Conservation (phyloP, 2,329 filamentous ascomycete genomes). For the Aureobasidium musti region DNA sequence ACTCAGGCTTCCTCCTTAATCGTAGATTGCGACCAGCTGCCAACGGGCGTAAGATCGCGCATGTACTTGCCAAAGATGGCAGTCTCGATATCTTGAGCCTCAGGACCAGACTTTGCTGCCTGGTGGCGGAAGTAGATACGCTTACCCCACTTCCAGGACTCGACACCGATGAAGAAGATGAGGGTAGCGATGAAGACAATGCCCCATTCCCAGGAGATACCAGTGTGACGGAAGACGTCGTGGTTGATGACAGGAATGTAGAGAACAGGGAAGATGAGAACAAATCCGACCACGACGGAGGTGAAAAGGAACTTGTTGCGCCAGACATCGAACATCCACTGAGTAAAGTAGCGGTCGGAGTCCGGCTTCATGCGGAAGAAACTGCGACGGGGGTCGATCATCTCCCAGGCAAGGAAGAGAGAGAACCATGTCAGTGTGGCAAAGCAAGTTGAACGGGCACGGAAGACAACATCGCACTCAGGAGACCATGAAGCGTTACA, state of each 20-base stretch:
- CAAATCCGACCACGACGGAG: slow-evolving; percentile 48
- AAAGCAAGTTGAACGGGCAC: slow-evolving; percentile 71
- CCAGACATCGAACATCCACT: slow-evolving; percentile 70
- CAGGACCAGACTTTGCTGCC: slow-evolving; percentile 20
- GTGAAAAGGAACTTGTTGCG: slow-evolving; percentile 65
- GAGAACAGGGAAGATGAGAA: slow-evolving; percentile 51
- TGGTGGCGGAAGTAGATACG: slow-evolving; percentile 54
- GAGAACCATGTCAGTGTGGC: slow-evolving; percentile 75
- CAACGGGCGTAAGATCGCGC: slow-evolving; percentile 21
- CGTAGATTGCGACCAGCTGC: neutral
- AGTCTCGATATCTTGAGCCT: slow-evolving; percentile 31
- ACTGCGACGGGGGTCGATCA: slow-evolving; percentile 69
- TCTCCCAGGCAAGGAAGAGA: slow-evolving; percentile 76
- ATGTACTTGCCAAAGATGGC: slow-evolving; percentile 32
- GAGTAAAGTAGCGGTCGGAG: slow-evolving; percentile 61
- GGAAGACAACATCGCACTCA: slow-evolving; percentile 65
- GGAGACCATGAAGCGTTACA: slow-evolving; percentile 63
- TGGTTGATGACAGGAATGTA: slow-evolving; percentile 71
- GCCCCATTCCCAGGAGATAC: slow-evolving; percentile 70
- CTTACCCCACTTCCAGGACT: slow-evolving; percentile 69
- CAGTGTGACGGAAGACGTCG: slow-evolving; percentile 65
- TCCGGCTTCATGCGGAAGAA: slow-evolving; percentile 74
- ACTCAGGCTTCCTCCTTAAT: slow-evolving; percentile 15
- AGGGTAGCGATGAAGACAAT: slow-evolving; percentile 63
- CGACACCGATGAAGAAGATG: slow-evolving; percentile 65